Conservation (phyloP, 371 early-diverging fungal genomes). For the Massospora cicadina region DNA sequence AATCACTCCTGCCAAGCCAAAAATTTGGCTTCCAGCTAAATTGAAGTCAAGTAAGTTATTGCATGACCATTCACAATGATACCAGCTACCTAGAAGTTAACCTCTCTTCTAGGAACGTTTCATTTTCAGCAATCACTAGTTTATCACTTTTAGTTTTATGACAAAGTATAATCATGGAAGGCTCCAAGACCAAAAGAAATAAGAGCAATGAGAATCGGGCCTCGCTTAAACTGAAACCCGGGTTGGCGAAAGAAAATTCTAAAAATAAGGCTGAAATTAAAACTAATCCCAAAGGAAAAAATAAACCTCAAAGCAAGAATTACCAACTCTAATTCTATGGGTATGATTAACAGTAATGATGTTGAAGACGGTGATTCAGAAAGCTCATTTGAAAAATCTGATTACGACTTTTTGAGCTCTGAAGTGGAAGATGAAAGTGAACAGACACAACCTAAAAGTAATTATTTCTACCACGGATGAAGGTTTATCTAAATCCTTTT, state of each 20-base stretch:
- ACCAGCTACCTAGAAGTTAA: background rate
- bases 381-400: background rate
- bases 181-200: background rate
- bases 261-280: background rate
- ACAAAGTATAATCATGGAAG: background rate
- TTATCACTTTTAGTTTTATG: background rate
- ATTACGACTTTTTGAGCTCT: background rate
- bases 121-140: background rate
- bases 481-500: background rate
- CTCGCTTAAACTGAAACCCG: background rate
- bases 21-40: too few species aligned
- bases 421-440: background rate
- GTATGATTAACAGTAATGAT: background rate
- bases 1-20: too few species aligned
- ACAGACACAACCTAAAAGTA: background rate
- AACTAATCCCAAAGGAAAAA: background rate
- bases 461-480: background rate
- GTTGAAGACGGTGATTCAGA: background rate
- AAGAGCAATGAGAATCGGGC: background rate
- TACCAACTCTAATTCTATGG: background rate
- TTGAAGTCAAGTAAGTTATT: too few species aligned
- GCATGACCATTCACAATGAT: too few species aligned
- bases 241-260: background rate
- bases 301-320: background rate
- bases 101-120: background rate